Evolutionary conservation across 2,329 filamentous ascomycete genomes (phyloP), one percentile per base, ranked within the genome.

Genomic region (Ophiostoma australiae): DNA sequence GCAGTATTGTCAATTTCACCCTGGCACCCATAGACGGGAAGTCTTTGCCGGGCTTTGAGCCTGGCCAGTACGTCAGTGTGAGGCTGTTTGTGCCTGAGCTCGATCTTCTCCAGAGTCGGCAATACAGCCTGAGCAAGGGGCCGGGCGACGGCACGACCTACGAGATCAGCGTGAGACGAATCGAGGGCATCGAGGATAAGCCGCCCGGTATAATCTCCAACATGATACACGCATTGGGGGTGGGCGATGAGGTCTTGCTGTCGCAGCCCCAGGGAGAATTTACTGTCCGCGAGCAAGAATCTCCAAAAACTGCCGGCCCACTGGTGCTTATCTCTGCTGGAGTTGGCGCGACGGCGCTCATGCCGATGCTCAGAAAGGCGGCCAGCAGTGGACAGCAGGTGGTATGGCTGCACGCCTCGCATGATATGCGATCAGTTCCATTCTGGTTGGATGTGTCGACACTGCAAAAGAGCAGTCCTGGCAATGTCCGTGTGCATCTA

Each of bases 151-250:
- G 23, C 52, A 15, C 8, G 10, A 11, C 10, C 10, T 58, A 92
- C 80, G 86, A 91, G 70, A 88, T 94, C 80, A 91, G 87, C 74
- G 88, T 94, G 73, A 94, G 93, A 84, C 85, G 82, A 71, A 90
- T 87, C 74, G 78, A 80, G 39, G 81, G 81, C 31, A 75, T 77
- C 31, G 71, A 75, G 70, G 75, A 76, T 37, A 79, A 76, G 69
- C 74, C 82, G 2, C 79, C 81, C 1, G 86, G 85, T 23, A 74
- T 86, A 58, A 79, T 88, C 68, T 86, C 85, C 48, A 87, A 85
- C 77, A 76, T 83, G 69, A 80, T 89, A 35, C 84, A 87, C 77
- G 78, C 79, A 67, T 75, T 82, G 75, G 75, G 80, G 4, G 83
- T 82, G 65, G 86, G 85, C 69, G 84, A 86, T 76, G 79, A 81